Conservation (phyloP, 176 grass and related monocot species). For the Carex kokanica region DNA sequence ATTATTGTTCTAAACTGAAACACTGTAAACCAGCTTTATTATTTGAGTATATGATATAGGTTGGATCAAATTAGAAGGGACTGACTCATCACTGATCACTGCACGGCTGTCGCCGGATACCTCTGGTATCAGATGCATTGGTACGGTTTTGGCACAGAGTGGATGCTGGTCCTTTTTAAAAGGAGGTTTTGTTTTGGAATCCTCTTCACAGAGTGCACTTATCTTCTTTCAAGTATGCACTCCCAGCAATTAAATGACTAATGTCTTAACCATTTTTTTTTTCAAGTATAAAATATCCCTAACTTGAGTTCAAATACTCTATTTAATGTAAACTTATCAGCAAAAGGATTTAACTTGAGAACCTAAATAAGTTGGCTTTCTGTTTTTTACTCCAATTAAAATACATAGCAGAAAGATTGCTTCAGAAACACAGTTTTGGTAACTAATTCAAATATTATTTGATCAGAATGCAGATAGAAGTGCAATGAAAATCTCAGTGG, state of each 20-base stretch:
- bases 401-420: not conserved
- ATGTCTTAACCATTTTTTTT: not conserved
- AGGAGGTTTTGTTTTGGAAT: slow-evolving; percentile 68
- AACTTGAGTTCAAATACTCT: not conserved
- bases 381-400: too few relatives aligned
- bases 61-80: slow-evolving; percentile 73
- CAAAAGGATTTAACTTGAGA: not conserved
- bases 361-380: not conserved
- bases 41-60: slow-evolving; percentile 34
- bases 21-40: not conserved
- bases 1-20: not conserved
- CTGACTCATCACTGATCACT: slow-evolving; percentile 52
- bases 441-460: not conserved
- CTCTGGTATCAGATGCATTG: slow-evolving; percentile 57
- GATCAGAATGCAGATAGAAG: slow-evolving; percentile 64
- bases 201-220: slow-evolving; percentile 47
- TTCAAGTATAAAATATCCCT: not conserved
- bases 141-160: slow-evolving; percentile 61
- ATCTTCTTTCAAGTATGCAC: slow-evolving; percentile 64
- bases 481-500: slow-evolving; percentile 60
- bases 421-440: not conserved
- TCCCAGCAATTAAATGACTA: not conserved
- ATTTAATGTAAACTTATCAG: not conserved
- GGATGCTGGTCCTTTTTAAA: slow-evolving; percentile 89
- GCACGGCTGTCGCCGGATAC: slow-evolving; percentile 70